Evolutionary conservation across 2,329 filamentous ascomycete species (phyloP).

Genomic region (Sphaerulina vaccinii): DNA sequence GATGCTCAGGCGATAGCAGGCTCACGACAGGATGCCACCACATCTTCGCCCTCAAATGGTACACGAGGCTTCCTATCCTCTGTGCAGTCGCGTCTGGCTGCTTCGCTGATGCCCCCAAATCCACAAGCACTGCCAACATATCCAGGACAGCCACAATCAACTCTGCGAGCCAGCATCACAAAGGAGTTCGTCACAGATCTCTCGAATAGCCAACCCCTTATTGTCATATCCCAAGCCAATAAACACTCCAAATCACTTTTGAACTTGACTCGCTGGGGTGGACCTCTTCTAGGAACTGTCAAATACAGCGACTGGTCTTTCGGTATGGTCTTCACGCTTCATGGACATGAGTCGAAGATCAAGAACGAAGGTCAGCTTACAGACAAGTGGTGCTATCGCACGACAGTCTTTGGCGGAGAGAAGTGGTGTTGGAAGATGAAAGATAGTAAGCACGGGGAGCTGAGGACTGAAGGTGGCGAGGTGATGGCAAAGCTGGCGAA

Average conservation of each 20-base stretch:
- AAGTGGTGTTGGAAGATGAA: constrained; percentile 1
- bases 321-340: neutral
- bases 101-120: no score
- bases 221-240: neutral
- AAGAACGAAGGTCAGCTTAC: neutral
- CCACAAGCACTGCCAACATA: neutral
- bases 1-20: no score
- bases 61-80: no score
- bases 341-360: neutral
- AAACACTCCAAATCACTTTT: neutral
- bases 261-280: neutral
- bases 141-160: neutral
- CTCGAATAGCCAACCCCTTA: neutral
- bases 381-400: constrained; percentile 1
- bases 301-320: neutral
- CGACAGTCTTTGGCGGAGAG: neutral
- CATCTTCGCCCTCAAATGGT: no score
- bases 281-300: neutral
- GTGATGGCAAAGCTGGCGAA: neutral
- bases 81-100: no score
- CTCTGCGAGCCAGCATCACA: neutral
- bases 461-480: neutral
- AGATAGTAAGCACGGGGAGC: neutral
- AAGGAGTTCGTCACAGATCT: neutral
- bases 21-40: no score